Evolutionary conservation across 1,139 yeast species (phyloP), one percentile per base, ranked within the genome.

Genomic region (Zygosaccharomyces pseudobailii): DNA sequence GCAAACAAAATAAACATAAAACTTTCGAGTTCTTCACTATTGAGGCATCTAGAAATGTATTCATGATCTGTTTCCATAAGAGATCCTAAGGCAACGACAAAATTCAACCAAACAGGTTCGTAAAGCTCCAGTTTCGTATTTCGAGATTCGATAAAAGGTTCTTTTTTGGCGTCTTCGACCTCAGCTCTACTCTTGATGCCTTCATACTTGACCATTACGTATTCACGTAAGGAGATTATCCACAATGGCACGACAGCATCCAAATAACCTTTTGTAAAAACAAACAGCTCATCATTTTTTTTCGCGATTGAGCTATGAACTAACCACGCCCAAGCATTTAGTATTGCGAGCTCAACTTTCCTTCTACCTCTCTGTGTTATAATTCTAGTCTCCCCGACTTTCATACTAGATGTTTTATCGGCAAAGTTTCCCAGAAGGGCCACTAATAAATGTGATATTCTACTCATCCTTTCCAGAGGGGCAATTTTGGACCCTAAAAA

Each of bases 241-340:
- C 97, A 92, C 48, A 88, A 68, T 0, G 95, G 86, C 0, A 81
- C 76, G 49, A 92, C 72, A 30, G 79, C 66, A 1, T 72, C 73
- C 43, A 82, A 74, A 58, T 87, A 84, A 25, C 80, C 81, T 19
- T 71, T 66, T n/a, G 85, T 71, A 10, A 85, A 75, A 2, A 62
- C 50, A 3, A 61, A 54, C n/a, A 75, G 55, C 6, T 67, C 70
- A 2, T 57, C 62, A 43, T 71, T 70, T n/a, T 62, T 68, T 52
- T 63, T 55, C 5, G 63, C 66, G 4, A 68, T 58, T 3, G 73
- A 63, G 25, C 79, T 72, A 30, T 86, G 76, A 47, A 80, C 80
- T 43, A 92, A 69, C 43, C 82, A 78, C 0, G 97, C 96, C 97
- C 98, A 92, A 32, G 96, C 82, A 53, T 88, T 84, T 52, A 92